Evolutionary conservation across 1,284 basidiomycete genomes (phyloP), one percentile per base, ranked within the genome.

Genomic region (Omphalotus olearius): DNA sequence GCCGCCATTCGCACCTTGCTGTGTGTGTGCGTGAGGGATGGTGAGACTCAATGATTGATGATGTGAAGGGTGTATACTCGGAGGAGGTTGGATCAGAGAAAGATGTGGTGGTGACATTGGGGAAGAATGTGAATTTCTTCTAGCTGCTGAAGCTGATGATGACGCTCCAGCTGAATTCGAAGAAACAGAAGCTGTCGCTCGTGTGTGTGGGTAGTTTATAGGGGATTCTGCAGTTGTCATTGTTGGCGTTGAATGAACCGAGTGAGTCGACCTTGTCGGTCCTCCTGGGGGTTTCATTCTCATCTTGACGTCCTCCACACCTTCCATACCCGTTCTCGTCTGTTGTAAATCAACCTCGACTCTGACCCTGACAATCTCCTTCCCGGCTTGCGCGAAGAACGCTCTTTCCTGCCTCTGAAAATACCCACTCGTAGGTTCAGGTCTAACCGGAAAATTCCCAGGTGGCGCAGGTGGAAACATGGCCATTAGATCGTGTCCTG

Each of bases 401-500:
- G 81, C 82, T 51, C 84, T 82, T 58, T 88, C 85, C 64, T 88
- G 83, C 1, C 76, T 72, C 56, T 80, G 77, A 64, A 88, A 88
- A 64, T 78, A 88, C 33, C 80, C 78, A 47, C 79, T 82, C 0
- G 86, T 88, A 1, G 84, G 78, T 1, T 80, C 80, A 1, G 75
- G 70, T 53, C 76, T 42, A 23, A 45, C 71, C 3, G 73, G 71
- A 46, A 75, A 75, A 47, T 62, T 73, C 45, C 77, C 71, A 2
- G 85, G 85, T 6, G 83, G 74, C 6, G 80, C 70, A 4, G 85
- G 76, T 1, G 86, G 86, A 63, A 88, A 88, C 69, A 89, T 76
- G 9, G 83, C 82, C 86, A 89, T 89, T 58, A 89, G 75, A 57
- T 89, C 85, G 59, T 89, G 86, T 1, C 86, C 86, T 0, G 85